Evolutionary conservation across 768 basidiomycete genomes (phyloP), one percentile per base, ranked within the genome.

Genomic region (Gymnopilus junonius): DNA sequence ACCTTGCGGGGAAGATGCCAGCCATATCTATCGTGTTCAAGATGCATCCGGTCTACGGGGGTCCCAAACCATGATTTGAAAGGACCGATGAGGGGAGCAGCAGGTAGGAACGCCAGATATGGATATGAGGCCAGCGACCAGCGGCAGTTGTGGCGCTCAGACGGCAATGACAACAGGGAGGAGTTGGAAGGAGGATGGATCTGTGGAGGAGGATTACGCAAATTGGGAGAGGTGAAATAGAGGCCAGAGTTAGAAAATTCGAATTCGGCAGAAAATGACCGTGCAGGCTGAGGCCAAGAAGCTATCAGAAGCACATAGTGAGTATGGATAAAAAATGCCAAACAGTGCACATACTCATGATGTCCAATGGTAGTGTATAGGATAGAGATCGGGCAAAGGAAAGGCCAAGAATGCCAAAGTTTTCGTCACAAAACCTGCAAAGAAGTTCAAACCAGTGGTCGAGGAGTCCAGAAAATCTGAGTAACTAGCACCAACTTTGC

Each of bases 1-100:
- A 34, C 40, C 23, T 56, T 27, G n/a, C 23, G 8, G n/a, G 54
- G 59, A 4, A 60, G 59, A 57, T 65, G 64, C 59, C 59, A 62
- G 60, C 43, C 25, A 43, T 42, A 21, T 6, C 14, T 39, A 40
- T 53, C 55, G n/a, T 48, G 29, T 14, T 39, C 31, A 43, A 65
- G 6, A 1, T 55, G 25, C 23, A 32, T 7, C 29, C 29, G 14
- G 1, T 53, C 32, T 11, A 25, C 20, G 11, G 43, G 43, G 23
- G 43, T 45, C 20, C 10, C 20, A 31, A 53, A 53, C 31, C 51
- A 35, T 2, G n/a, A 32, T 21, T 34, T 53, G 31, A 53, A n/a
- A 32, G 17, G 31, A 32, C 31, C 31, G 4, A 35, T 20, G 32
- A 53, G 15, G 31, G 51, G 31, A 10, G 31, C 10, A 10, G n/a